Conservation (phyloP, 1,284 basidiomycete genomes). For the Neotropicomus parvogracilis region DNA sequence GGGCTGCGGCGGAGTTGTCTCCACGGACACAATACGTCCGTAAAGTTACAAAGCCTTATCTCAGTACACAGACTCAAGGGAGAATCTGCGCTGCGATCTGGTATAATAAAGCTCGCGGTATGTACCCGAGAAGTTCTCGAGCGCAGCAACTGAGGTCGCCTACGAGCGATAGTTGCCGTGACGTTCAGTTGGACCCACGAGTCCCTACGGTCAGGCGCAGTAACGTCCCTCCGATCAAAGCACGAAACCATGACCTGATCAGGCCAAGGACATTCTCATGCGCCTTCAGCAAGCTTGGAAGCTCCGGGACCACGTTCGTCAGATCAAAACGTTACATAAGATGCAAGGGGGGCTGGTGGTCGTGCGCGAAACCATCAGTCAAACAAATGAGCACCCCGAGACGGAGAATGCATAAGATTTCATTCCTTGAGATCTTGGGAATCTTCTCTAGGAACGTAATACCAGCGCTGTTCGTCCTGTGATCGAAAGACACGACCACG, state of each 20-base stretch:
- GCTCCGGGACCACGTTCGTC: slow-evolving; percentile 4
- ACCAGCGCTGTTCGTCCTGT: slow-evolving; percentile 3
- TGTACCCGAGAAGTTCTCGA: not conserved
- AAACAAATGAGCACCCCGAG: slow-evolving; percentile 6
- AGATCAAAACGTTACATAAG: slow-evolving; percentile 9
- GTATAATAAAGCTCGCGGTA: not conserved
- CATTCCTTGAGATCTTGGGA: slow-evolving; percentile 2
- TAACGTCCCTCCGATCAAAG: slow-evolving; percentile 8
- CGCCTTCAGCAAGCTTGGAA: not conserved
- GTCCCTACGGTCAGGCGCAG: slow-evolving; percentile 6
- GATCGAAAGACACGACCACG: slow-evolving; percentile 1
- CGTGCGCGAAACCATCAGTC: slow-evolving; percentile 10
- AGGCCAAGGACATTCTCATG: slow-evolving; percentile 27
- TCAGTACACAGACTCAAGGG: not conserved
- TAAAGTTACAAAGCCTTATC: too few species aligned
- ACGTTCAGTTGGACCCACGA: slow-evolving; percentile 8
- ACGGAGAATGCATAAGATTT: slow-evolving; percentile 6
- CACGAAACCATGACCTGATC: slow-evolving; percentile 11
- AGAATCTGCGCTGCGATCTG: not conserved
- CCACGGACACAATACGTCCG: not conserved
- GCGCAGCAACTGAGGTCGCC: slow-evolving; percentile 11
- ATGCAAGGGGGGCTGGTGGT: not conserved
- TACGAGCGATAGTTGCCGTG: slow-evolving; percentile 22
- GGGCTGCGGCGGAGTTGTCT: not conserved
- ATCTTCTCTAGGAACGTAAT: slow-evolving; percentile 10